phyloP scores from a whole-genome alignment of 2,329 filamentous ascomycete species.

The Cercospora brassicicola region DNA sequence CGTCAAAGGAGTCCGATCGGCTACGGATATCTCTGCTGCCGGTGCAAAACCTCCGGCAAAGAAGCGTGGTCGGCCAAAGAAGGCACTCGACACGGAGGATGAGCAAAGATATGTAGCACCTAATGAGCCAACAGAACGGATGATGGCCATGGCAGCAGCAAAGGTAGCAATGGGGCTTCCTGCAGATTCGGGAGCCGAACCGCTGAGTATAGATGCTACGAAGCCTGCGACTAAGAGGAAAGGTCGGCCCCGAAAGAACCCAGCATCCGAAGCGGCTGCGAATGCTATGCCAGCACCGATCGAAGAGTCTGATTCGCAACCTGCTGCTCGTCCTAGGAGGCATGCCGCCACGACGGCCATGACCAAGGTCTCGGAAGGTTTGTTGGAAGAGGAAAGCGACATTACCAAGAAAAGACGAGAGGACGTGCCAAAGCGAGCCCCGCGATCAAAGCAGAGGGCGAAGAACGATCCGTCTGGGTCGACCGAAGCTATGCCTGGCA shows the following conservation, averaged over 20 bases:
- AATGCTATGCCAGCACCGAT: not conserved
- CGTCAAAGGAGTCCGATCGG: not conserved
- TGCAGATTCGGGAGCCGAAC: not conserved
- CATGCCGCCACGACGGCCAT: conserved; percentile 30
- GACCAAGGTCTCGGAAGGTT: conserved; percentile 27
- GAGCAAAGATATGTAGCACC: not conserved
- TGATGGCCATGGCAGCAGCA: not conserved
- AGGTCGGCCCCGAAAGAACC: not conserved
- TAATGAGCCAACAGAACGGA: not conserved
- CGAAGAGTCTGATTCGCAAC: not conserved
- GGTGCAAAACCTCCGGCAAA: not conserved
- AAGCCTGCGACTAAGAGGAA: not conserved
- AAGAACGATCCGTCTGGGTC: not conserved
- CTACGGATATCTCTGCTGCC: not conserved
- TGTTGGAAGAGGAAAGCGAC: conserved; percentile 28
- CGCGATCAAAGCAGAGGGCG: not conserved
- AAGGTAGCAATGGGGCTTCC: not conserved
- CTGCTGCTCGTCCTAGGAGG: conserved; percentile 24
- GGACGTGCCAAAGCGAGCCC: not conserved
- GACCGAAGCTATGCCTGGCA: not conserved
- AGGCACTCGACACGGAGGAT: not conserved
- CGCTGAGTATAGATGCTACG: not conserved
- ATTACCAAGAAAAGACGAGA: conserved; percentile 29
- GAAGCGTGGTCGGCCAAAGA: conserved; percentile 16
- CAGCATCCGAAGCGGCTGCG: not conserved